Percentiles rank a stretch among this genome's conserved stretches.
phyloP scores from a whole-genome alignment of 1,139 yeast species.

The Blastobotrys persicus region DNA sequence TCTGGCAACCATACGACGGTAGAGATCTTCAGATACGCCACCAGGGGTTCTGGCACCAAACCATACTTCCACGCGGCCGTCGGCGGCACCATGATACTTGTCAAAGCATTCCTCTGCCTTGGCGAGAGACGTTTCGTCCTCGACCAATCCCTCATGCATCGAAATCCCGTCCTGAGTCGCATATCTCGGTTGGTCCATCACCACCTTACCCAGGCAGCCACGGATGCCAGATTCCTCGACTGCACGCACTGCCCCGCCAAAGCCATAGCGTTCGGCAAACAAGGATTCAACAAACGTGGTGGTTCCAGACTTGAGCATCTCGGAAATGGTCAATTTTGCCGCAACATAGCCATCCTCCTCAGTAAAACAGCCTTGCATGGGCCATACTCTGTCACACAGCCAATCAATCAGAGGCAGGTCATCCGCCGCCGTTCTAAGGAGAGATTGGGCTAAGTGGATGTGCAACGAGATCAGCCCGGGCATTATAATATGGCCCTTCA shows the following conservation, averaged over 20 bases:
- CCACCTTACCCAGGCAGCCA: slow-evolving; percentile 27
- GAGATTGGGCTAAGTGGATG: slow-evolving; percentile 27
- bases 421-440: slow-evolving; percentile 29
- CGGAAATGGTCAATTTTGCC: slow-evolving; percentile 30
- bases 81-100: slow-evolving; percentile 20
- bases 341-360: slow-evolving; percentile 33
- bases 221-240: slow-evolving; percentile 29
- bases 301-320: slow-evolving; percentile 33
- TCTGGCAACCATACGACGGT: slow-evolving; percentile 11
- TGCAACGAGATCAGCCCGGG: slow-evolving; percentile 27
- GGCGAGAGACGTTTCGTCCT: slow-evolving; percentile 30
- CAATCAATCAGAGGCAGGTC: slow-evolving; percentile 31
- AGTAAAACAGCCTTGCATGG: slow-evolving; percentile 31
- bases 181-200: slow-evolving; percentile 25
- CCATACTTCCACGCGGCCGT: slow-evolving; percentile 18
- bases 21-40: slow-evolving; percentile 11
- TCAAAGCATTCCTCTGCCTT: slow-evolving; percentile 27
- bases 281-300: slow-evolving; percentile 28
- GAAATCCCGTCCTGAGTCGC: slow-evolving; percentile 24
- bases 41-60: slow-evolving; percentile 18
- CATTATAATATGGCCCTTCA: slow-evolving; percentile 29
- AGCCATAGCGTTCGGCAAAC: slow-evolving; percentile 32
- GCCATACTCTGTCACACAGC: slow-evolving; percentile 34
- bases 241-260: slow-evolving; percentile 30
- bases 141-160: slow-evolving; percentile 25